A percentile compares a stretch with the other conserved stretches of the same genome.
phyloP scores from a whole-genome alignment of 2,329 filamentous ascomycete genomes.

The Fusarium solani-melongenae region DNA sequence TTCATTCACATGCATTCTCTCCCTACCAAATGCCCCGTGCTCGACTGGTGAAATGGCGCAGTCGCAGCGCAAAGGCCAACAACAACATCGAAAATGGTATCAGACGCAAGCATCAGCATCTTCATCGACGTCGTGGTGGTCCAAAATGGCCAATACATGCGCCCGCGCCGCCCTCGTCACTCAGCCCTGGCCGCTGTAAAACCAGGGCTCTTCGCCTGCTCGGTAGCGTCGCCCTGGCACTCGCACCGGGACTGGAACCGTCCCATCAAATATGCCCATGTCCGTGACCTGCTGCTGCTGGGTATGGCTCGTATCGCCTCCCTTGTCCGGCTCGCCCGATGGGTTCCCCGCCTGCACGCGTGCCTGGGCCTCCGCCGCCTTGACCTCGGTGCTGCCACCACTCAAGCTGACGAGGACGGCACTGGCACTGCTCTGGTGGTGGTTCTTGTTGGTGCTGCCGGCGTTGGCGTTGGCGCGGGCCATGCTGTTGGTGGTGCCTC shows the following conservation, averaged over 20 bases:
- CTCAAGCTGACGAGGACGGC: constrained; percentile 3
- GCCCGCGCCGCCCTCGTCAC: constrained; percentile 21
- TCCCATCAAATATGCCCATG: constrained; percentile 60
- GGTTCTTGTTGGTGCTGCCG: constrained; percentile 19
- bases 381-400: constrained; percentile 29
- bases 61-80: constrained; percentile 22
- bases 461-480: not conserved
- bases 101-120: constrained; percentile 24
- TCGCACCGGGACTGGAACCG: constrained; percentile 73
- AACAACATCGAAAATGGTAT: constrained; percentile 10
- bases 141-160: constrained; percentile 17
- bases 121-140: constrained; percentile 12
- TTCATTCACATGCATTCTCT: constrained; percentile 14
- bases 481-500: constrained; percentile 16
- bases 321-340: constrained; percentile 32
- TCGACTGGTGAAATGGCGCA: not conserved
- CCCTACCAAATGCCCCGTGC: not conserved
- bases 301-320: constrained; percentile 29
- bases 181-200: constrained; percentile 48
- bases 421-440: constrained; percentile 10
- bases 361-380: constrained; percentile 35
- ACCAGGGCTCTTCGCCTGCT: constrained; percentile 55
- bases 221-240: constrained; percentile 65
- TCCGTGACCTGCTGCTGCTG: constrained; percentile 22
- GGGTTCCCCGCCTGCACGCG: constrained; percentile 30